Conservation (phyloP, 306 rosid species). For the Vicia sativa region DNA sequence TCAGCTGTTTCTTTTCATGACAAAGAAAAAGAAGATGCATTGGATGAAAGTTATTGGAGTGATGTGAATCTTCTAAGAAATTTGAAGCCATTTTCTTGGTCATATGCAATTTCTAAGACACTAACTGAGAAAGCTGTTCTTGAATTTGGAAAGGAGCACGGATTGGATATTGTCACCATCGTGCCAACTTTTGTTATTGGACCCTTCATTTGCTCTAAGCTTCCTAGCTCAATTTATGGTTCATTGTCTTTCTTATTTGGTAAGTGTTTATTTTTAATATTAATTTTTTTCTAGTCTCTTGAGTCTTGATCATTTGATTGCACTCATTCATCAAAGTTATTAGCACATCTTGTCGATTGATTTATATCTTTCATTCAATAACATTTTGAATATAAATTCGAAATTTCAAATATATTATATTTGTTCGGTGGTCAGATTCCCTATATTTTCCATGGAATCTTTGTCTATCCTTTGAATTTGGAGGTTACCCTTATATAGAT, state of each 20-base stretch:
- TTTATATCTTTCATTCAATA: too few relatives aligned
- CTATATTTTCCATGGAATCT: too few relatives aligned
- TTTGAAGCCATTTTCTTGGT: constrained; percentile 24
- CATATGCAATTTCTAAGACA: constrained; percentile 60
- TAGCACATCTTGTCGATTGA: too few relatives aligned
- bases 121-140: constrained; percentile 59
- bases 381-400: too few relatives aligned
- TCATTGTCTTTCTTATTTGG: constrained; percentile 49
- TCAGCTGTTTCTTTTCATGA: constrained; percentile 35
- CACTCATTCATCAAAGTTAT: too few relatives aligned
- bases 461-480: too few relatives aligned
- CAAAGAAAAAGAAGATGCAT: constrained; percentile 8
- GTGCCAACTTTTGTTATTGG: background rate
- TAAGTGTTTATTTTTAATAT: constrained; percentile 12
- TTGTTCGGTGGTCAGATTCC: too few relatives aligned
- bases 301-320: too few relatives aligned
- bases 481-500: too few relatives aligned
- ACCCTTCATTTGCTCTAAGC: constrained; percentile 55
- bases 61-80: constrained; percentile 41
- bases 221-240: constrained; percentile 51
- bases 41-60: constrained; percentile 71
- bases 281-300: too few relatives aligned
- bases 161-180: background rate
- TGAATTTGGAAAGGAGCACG: constrained; percentile 48
- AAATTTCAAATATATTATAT: too few relatives aligned